Percentiles rank a stretch among this genome's conserved stretches.
Evolutionary conservation across 192 early-diverging fungal species (phyloP).

Genomic region (Backusella tarrabulga): DNA sequence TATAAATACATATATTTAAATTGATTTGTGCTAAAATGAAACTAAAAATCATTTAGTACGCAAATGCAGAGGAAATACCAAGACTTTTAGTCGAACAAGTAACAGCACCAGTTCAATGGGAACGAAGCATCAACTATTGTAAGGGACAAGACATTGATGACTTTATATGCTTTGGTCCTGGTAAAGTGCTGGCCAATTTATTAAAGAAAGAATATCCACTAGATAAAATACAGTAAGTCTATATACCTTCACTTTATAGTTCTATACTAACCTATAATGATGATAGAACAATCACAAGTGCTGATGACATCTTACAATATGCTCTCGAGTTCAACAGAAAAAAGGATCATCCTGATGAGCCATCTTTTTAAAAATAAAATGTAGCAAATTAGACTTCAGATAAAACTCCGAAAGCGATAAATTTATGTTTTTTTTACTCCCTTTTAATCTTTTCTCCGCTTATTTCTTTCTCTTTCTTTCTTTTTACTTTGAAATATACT

Average conservation of each 20-base stretch:
- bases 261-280: neutral
- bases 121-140: slow-evolving; percentile 76
- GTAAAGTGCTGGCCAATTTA: slow-evolving; percentile 86
- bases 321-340: slow-evolving; percentile 19
- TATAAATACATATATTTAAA: neutral
- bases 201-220: slow-evolving; percentile 82
- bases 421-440: neutral
- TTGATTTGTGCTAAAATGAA: neutral
- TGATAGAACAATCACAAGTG: slow-evolving; percentile 34
- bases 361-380: slow-evolving; percentile 7
- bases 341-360: slow-evolving; percentile 3
- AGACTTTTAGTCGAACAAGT: slow-evolving; percentile 74
- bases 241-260: slow-evolving; percentile 23
- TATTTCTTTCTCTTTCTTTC: neutral
- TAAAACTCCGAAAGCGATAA: neutral
- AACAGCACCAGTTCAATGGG: slow-evolving; percentile 88
- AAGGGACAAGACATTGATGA: slow-evolving; percentile 78
- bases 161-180: slow-evolving; percentile 86
- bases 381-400: neutral
- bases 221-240: slow-evolving; percentile 62
- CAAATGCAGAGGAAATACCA: slow-evolving; percentile 56
- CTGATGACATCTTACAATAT: slow-evolving; percentile 29
- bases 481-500: neutral
- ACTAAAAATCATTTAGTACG: slow-evolving; percentile 15
- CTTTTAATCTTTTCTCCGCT: neutral